Evolutionary conservation across 106 monocot species (phyloP), one percentile per base, ranked within the genome.

Genomic region (Dendrobium huoshanense): DNA sequence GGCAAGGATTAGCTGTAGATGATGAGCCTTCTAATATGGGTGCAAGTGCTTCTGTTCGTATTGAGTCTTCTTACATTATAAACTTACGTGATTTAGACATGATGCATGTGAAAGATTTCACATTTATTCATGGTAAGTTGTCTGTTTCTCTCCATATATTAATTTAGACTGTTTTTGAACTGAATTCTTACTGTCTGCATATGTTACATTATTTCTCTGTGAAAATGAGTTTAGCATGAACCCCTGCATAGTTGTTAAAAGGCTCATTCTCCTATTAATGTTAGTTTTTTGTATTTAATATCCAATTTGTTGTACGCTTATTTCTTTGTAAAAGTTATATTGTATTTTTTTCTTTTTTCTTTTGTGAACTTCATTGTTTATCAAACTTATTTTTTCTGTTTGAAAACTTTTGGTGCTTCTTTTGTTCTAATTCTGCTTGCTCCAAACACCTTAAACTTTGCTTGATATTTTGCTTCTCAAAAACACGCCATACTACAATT

Each of bases 21-120:
- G 98, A 99, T 79, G 98, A 94, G 70, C 82, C 86, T 80, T 68
- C 54, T 81, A 77, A 77, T 79, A 44, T 80, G 17, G 84, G 88
- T 11, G 88, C 85, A 24, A 77, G 82, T 72, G 55, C 79, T 86
- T 82, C 98, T 64, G 85, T 87, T 80, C 87, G 86, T 29, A 81
- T 95, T 45, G 92, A 99, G 80, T 99, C 98, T 78, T 95, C 98
- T 7, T 99, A 95, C 81, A 79, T 85, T 55, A 99, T 99, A 59
- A 91, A 89, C 44, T 90, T 99, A 27, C 94, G 83, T 64, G 95
- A 92, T 72, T 87, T 99, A 68, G 91, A 95, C 70, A 89, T 95
- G 88, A 95, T 90, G 80, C 91, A 95, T 83, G 84, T 99, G 11
- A 99, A 99, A 83, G 98, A 99, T 89, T 99, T 95, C 80, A 91